A percentile compares a stretch with the other conserved stretches of the same genome.
Conservation (phyloP, 306 rosid genomes). For the Quercus agrifolia region DNA sequence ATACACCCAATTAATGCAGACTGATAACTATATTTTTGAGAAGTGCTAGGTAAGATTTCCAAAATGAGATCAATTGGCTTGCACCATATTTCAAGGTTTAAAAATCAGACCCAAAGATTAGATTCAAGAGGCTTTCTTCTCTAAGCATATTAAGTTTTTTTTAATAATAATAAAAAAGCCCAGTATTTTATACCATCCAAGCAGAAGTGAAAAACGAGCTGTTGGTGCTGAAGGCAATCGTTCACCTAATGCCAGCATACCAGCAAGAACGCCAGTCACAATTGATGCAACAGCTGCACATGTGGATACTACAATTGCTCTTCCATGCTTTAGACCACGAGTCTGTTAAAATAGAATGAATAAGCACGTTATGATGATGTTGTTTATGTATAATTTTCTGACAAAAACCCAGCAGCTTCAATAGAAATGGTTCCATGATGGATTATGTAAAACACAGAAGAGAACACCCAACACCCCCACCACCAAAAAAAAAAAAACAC, state of each 20-base stretch:
- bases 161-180: background rate
- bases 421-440: background rate
- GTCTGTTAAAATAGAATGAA: conserved; percentile 48
- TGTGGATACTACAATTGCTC: conserved; percentile 88
- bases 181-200: conserved; percentile 73
- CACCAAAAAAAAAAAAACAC: background rate
- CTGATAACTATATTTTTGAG: background rate
- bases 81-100: background rate
- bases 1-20: background rate
- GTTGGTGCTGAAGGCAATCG: conserved; percentile 80
- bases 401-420: conserved; percentile 6
- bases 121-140: background rate
- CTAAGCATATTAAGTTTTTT: background rate
- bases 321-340: conserved; percentile 91
- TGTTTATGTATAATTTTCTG: conserved; percentile 6
- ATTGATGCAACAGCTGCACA: conserved; percentile 98
- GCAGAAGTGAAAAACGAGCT: conserved; percentile 71
- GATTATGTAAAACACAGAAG: background rate
- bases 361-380: conserved; percentile 1
- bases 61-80: background rate
- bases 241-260: conserved; percentile 97
- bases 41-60: background rate
- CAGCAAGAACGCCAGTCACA: conserved; percentile 92
- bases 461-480: background rate
- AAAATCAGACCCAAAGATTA: background rate